A percentile compares a stretch with the other conserved stretches of the same genome.
phyloP scores from a whole-genome alignment of 116 monocot species.

The Phalaenopsis hybrid region DNA sequence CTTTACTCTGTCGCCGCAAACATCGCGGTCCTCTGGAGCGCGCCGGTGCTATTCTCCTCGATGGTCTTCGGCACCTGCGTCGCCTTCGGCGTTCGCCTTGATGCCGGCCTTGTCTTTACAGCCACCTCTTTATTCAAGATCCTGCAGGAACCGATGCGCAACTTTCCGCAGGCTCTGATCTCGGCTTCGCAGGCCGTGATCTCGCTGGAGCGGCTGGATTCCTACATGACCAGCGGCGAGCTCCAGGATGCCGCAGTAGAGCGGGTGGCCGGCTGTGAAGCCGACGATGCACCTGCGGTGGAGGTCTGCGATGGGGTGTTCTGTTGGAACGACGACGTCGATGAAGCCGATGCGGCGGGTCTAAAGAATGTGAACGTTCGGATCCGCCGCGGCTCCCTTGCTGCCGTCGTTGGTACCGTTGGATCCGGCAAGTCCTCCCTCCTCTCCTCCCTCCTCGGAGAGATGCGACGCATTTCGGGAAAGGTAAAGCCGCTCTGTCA shows the following conservation, averaged over 20 bases:
- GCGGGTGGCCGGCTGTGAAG: neutral
- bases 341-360: neutral
- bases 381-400: slow-evolving; percentile 50
- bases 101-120: slow-evolving; percentile 41
- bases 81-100: slow-evolving; percentile 14
- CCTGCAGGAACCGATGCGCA: slow-evolving; percentile 40
- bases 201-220: slow-evolving; percentile 40
- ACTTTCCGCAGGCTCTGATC: slow-evolving; percentile 53
- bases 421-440: slow-evolving; percentile 92
- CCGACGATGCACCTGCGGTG: slow-evolving; percentile 18
- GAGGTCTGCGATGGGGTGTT: slow-evolving; percentile 38
- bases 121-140: slow-evolving; percentile 47
- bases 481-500: slow-evolving; percentile 29
- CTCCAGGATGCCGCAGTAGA: slow-evolving; percentile 27
- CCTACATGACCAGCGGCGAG: slow-evolving; percentile 32
- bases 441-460: slow-evolving; percentile 61
- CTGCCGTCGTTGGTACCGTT: slow-evolving; percentile 89
- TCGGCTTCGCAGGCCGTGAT: slow-evolving; percentile 35
- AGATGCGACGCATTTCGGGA: slow-evolving; percentile 65
- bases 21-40: slow-evolving; percentile 33
- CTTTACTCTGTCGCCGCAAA: slow-evolving; percentile 39
- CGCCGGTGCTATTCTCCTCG: slow-evolving; percentile 25
- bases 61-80: slow-evolving; percentile 35
- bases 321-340: slow-evolving; percentile 36
- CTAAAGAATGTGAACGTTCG: slow-evolving; percentile 42